phyloP scores from a whole-genome alignment of 2,329 filamentous ascomycete species.

The Penicillium sp. region DNA sequence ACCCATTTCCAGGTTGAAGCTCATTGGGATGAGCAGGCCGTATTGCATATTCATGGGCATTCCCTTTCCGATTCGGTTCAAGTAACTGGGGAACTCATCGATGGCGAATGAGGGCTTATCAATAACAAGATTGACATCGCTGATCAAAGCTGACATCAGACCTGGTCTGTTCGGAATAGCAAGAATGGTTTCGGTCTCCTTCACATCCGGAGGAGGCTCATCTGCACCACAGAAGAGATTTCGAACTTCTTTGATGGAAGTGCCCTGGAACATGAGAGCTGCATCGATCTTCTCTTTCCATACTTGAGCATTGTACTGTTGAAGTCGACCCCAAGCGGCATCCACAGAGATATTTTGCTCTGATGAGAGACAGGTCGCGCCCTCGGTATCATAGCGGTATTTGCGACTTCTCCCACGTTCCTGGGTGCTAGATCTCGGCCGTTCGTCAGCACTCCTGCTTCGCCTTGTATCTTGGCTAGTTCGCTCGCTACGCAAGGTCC shows the following conservation, averaged over 20 bases:
- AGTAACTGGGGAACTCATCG: conserved; percentile 75
- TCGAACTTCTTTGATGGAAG: conserved; percentile 75
- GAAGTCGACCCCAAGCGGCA: conserved; percentile 72
- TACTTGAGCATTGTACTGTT: conserved; percentile 79
- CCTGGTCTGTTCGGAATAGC: conserved; percentile 82
- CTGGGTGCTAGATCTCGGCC: conserved; percentile 34
- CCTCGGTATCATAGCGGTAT: conserved; percentile 75
- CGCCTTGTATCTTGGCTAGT: conserved; percentile 44
- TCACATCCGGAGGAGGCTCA: conserved; percentile 74
- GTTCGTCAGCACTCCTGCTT: conserved; percentile 59
- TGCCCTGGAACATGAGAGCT: conserved; percentile 66
- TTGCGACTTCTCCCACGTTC: conserved; percentile 40
- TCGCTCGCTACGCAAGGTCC: conserved; percentile 44
- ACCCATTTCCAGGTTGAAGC: conserved; percentile 83
- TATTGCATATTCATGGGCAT: conserved; percentile 93
- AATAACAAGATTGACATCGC: conserved; percentile 78
- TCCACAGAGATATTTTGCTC: conserved; percentile 70
- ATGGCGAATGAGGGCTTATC: conserved; percentile 93
- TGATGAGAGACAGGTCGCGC: conserved; percentile 69
- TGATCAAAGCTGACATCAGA: conserved; percentile 75
- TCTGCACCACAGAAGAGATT: conserved; percentile 79
- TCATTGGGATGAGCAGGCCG: conserved; percentile 84
- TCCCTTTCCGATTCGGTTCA: conserved; percentile 90
- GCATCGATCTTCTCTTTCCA: conserved; percentile 91
- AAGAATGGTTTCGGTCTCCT: conserved; percentile 81